These are phyloP conservation scores for Rhizopogon roseolus DNA, from an alignment of 768 basidiomycete genomes.

Conservation along the genomic window DNA sequence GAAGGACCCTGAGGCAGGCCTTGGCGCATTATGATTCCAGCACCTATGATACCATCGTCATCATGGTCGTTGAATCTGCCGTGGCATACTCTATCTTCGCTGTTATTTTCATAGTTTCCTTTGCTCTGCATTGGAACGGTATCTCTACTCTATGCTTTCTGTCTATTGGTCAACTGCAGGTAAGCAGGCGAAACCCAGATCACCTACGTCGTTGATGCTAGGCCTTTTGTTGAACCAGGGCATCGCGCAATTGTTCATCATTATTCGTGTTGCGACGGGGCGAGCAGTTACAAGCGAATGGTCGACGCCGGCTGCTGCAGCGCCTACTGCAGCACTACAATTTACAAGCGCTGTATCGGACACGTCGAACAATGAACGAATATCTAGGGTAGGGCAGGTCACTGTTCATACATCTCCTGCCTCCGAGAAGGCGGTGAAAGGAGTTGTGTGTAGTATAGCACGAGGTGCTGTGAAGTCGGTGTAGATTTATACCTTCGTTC, in stretches of 20 bases:
- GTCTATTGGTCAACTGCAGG: conserved; percentile 19
- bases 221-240: conserved; percentile 8
- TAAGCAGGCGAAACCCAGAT: neutral
- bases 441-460: neutral
- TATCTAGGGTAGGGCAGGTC: neutral
- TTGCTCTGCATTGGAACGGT: conserved; percentile 5
- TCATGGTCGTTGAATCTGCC: conserved; percentile 28
- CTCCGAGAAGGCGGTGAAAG: neutral
- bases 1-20: conserved; percentile 5
- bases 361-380: neutral
- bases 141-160: conserved; percentile 21
- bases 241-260: conserved; percentile 25
- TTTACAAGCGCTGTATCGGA: neutral
- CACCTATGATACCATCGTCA: conserved; percentile 17
- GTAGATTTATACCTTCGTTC: neutral
- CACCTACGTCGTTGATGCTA: too few species aligned
- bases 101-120: conserved; percentile 22
- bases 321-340: neutral
- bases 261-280: conserved; percentile 27
- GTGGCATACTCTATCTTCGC: conserved; percentile 16
- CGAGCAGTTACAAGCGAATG: conserved; percentile 11
- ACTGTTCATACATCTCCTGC: neutral
- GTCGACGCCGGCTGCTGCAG: neutral
- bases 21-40: conserved; percentile 5
- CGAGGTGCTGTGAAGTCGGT: neutral